Evolutionary conservation across 352 stramenopile species (phyloP).

Genomic region (Phytophthora sp.): DNA sequence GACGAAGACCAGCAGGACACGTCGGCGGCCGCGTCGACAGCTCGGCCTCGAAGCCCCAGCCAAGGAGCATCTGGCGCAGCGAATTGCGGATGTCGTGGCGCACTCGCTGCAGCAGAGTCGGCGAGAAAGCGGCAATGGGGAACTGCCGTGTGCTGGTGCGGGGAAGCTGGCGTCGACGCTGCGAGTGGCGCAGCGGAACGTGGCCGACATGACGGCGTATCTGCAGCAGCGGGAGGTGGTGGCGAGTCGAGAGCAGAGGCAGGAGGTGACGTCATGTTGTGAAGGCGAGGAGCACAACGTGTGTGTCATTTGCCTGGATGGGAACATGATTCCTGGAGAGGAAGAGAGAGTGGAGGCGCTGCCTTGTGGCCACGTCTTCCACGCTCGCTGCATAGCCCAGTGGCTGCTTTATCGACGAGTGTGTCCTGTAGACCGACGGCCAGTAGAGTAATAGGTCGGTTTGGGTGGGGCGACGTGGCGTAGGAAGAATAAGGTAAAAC

Average conservation of each 20-base stretch:
- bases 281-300: conserved; percentile 6
- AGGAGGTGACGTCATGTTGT: background rate
- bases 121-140: background rate
- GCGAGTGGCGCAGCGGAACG: conserved; percentile 36
- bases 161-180: conserved; percentile 35
- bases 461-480: no score
- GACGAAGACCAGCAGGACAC: conserved; percentile 3
- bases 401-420: conserved; percentile 42
- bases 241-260: background rate
- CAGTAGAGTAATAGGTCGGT: conserved; percentile 30
- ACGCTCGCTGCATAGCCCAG: conserved; percentile 38
- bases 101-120: conserved; percentile 31
- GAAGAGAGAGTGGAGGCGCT: conserved; percentile 25
- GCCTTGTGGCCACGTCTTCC: conserved; percentile 51
- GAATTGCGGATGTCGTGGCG: conserved; percentile 34
- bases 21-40: conserved; percentile 14
- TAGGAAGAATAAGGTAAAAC: no score
- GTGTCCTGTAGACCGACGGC: conserved; percentile 44
- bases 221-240: conserved; percentile 8
- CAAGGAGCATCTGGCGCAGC: conserved; percentile 25
- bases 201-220: conserved; percentile 36
- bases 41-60: conserved; percentile 26
- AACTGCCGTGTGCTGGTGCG: conserved; percentile 5
- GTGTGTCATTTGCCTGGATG: conserved; percentile 48
- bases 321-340: background rate